Base-by-base conservation (phyloP, 495 filamentous ascomycete species). In the Penicillium bovifimosum region DNA sequence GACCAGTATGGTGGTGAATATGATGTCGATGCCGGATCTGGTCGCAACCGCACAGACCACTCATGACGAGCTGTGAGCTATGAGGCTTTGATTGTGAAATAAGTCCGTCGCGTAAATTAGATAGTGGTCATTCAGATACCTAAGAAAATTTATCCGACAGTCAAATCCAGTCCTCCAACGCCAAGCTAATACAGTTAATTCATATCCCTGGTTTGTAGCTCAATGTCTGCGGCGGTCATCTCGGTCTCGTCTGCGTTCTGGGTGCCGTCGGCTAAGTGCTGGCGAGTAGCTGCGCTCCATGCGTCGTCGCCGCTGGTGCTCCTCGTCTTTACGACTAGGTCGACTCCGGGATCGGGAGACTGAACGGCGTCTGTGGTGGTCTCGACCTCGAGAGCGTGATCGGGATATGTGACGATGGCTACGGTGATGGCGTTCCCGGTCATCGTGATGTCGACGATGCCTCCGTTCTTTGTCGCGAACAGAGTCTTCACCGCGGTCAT, bases 1-100 rank as follows among this genome's bases (percentile, higher is more conserved):
- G 93, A 98, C 95, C 42, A 95, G 88, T 67, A 74, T 96, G 68
- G 92, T 97, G 56, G 91, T 97, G 34, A 96, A 96, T 77, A 88
- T 98, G 62, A 96, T 97, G 93, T 79, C 79, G 35, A 91, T 98
- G 89, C 85, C 86, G 17, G 80, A 87, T 56, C 60, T 80, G 50
- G 41, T 59, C 29, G 54, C 58, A 35, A 41, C 46, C 34, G 56
- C 50, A 38, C 53, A 63, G 47, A 53, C 56, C 13, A 58, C 53
- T 9, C 73, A 76, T 54, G 74, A 77, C 41, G 74, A 77, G 61
- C 55, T 77, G 52, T 77, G 63, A 46, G 54, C 44, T 16, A 28
- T 55, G 9, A 17, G 16, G 9, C 9, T 52, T 47, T 36, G 35
- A 50, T 24, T 69, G 61, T 62, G 66, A 58, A 64, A 53, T 65